phyloP scores from a whole-genome alignment of 768 basidiomycete species.

The Tylopilus balloui region DNA sequence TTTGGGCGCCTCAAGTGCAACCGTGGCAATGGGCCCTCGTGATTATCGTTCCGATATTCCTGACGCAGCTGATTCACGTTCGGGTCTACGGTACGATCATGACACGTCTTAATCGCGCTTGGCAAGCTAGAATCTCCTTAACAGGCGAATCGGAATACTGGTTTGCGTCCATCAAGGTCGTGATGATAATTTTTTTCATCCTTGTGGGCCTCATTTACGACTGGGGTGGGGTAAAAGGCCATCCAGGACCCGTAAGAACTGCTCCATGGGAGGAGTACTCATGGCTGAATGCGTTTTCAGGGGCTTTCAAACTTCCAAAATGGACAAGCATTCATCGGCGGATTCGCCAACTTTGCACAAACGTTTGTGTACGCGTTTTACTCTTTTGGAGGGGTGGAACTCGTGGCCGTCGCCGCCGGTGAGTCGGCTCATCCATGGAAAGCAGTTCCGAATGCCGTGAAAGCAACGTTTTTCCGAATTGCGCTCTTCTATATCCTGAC shows the following conservation, averaged over 20 bases:
- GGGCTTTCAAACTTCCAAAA: conserved; percentile 48
- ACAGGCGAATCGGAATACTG: conserved; percentile 60
- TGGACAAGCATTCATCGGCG: conserved; percentile 51
- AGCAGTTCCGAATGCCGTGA: conserved; percentile 59
- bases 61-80: conserved; percentile 51
- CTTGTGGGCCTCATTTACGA: conserved; percentile 57
- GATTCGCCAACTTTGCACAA: conserved; percentile 48
- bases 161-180: conserved; percentile 60
- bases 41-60: conserved; percentile 51
- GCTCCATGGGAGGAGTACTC: neutral
- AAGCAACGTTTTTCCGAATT: conserved; percentile 64
- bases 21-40: conserved; percentile 55
- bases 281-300: conserved; percentile 27
- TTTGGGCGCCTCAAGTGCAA: conserved; percentile 45
- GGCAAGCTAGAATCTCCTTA: neutral
- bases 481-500: conserved; percentile 61
- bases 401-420: conserved; percentile 70
- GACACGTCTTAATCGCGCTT: neutral
- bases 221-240: conserved; percentile 55
- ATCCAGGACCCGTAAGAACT: conserved; percentile 50
- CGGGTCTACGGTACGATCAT: conserved; percentile 47
- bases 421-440: conserved; percentile 63
- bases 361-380: conserved; percentile 69
- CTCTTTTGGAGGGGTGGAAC: conserved; percentile 64
- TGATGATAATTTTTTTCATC: conserved; percentile 59